These are phyloP conservation scores for Somion occarium DNA, from an alignment of 1,284 basidiomycete genomes.

Conservation along the genomic window DNA sequence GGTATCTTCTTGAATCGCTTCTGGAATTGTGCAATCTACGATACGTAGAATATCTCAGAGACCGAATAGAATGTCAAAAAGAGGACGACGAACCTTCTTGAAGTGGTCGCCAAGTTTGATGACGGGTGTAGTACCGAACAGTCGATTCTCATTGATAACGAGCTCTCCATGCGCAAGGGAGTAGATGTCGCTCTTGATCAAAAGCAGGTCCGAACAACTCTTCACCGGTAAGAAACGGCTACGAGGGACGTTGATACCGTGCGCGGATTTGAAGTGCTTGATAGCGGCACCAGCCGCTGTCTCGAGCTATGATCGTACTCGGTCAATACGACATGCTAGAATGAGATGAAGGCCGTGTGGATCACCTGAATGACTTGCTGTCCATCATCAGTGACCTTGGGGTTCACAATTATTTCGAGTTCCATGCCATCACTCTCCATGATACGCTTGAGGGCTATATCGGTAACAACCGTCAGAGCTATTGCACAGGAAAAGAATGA, in stretches of 20 bases:
- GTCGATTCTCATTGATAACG: slow-evolving; percentile 83
- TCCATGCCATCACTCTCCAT: slow-evolving; percentile 93
- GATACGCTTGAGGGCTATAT: slow-evolving; percentile 74
- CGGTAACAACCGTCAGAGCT: slow-evolving; percentile 34
- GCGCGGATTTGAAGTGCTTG: slow-evolving; percentile 93
- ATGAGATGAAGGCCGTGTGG: too few relatives aligned
- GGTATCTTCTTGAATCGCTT: slow-evolving; percentile 98
- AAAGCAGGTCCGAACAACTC: slow-evolving; percentile 85
- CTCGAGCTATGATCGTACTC: too few relatives aligned
- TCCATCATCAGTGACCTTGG: slow-evolving; percentile 85
- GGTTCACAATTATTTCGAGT: slow-evolving; percentile 92
- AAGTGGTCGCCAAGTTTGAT: slow-evolving; percentile 96
- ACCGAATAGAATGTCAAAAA: background rate
- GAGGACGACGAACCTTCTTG: slow-evolving; percentile 49
- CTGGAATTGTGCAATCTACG: slow-evolving; percentile 86
- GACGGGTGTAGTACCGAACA: slow-evolving; percentile 95
- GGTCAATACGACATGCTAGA: too few relatives aligned
- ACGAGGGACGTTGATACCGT: slow-evolving; percentile 97
- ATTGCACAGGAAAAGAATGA: background rate
- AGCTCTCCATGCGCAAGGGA: slow-evolving; percentile 92
- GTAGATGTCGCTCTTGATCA: slow-evolving; percentile 98
- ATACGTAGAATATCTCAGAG: too few relatives aligned
- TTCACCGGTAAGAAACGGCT: slow-evolving; percentile 97
- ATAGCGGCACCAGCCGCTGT: slow-evolving; percentile 97
- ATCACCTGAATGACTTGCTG: slow-evolving; percentile 78